Base-by-base conservation (phyloP, 31 red algal species). In the Asparagopsis taxiformis region DNA sequence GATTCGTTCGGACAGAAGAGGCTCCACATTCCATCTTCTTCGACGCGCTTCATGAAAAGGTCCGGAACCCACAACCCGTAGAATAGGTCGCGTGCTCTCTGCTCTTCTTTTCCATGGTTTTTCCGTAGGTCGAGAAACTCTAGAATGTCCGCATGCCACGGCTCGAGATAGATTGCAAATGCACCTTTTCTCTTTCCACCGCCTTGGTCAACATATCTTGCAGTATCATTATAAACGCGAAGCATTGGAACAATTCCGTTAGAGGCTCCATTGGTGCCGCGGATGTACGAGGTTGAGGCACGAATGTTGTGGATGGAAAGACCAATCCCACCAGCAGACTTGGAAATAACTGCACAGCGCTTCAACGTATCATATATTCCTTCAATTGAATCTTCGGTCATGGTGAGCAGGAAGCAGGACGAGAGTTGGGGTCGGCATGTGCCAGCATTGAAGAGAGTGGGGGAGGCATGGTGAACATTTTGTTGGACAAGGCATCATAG, bases 221-320 rank as follows among this genome's bases (percentile, higher is more conserved):
- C 88, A 15, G 88, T 86, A 52, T 85, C 71, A 44, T 91, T 86
- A 50, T 77, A 86, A 20, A 86, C 80, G 1, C 70, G 68, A 21
- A 91, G 82, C 88, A 85, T 86, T 19, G 88, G 88, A 43, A 91
- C 71, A 57, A 91, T 86, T 34, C 88, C 88, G 50, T 91, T 85
- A 48, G 37, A 58, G 2, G 80, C 57, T 2, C 88, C 88, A 41
- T 88, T 88, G 38, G 88, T 91, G 53, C 88, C 80, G 0, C 70
- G 68, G 33, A 91, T 91, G 68, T 86, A 86, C 13, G 81, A 81
- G 21, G 66, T 36, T 34, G 70, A 69, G 0, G 87, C 79, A 2
- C 88, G 70, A 29, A 91, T 77, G 35, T 86, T 60, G 16, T 78
- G 68, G 54, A 86, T 66, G 10, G 82, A 44, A 0, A 91, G 63